Percentiles rank a stretch among this genome's conserved stretches.
Conservation (phyloP, 2,329 filamentous ascomycete genomes). For the Stagonosporopsis rhizophila region DNA sequence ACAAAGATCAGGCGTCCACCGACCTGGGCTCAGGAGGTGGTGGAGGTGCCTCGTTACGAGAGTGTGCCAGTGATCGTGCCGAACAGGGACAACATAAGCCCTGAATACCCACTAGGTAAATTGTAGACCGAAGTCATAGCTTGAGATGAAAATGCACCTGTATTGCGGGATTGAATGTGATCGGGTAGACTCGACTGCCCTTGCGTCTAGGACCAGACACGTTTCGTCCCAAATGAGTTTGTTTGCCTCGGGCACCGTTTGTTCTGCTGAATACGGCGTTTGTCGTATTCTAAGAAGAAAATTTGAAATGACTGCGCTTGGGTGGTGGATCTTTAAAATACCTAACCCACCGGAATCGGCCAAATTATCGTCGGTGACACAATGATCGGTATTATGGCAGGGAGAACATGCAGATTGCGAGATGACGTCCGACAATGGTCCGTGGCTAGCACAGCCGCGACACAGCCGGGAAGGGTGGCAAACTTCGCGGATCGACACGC, state of each 20-base stretch:
- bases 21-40: constrained; percentile 51
- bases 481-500: constrained; percentile 5
- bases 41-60: constrained; percentile 51
- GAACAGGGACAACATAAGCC: constrained; percentile 51
- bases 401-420: constrained; percentile 12
- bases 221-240: neutral
- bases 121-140: constrained; percentile 25
- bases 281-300: constrained; percentile 1
- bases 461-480: constrained; percentile 16
- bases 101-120: constrained; percentile 58
- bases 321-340: neutral
- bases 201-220: constrained; percentile 4
- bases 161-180: neutral
- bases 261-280: neutral
- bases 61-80: constrained; percentile 56
- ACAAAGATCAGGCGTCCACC: constrained; percentile 58
- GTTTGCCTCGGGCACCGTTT: neutral
- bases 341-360: constrained; percentile 3
- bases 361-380: constrained; percentile 1
- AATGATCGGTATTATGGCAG: constrained; percentile 6
- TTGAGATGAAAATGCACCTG: neutral
- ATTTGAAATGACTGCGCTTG: neutral
- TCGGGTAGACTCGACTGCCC: neutral
- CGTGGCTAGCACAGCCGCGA: constrained; percentile 16
- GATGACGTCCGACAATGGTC: constrained; percentile 18